These are phyloP conservation scores for Trifolium dubium DNA, from an alignment of 306 rosid species.

Conservation along the genomic window DNA sequence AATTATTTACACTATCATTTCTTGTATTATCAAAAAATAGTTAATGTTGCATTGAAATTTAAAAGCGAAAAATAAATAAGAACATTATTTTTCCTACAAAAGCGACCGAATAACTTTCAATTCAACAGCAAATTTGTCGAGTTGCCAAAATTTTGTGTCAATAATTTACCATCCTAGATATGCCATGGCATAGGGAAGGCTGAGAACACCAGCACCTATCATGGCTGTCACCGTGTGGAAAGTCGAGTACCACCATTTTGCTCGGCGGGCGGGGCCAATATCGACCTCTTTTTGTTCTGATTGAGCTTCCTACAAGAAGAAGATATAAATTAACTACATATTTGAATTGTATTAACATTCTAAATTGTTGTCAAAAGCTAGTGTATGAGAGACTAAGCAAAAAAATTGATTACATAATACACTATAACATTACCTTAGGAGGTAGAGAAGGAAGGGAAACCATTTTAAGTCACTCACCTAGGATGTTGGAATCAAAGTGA, in stretches of 20 bases:
- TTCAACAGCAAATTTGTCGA: neutral
- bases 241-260: constrained; percentile 98
- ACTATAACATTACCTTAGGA: constrained; percentile 53
- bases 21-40: neutral
- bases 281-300: constrained; percentile 59
- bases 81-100: neutral
- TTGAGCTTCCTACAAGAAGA: constrained; percentile 51
- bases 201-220: constrained; percentile 95
- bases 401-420: neutral
- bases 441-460: constrained; percentile 59
- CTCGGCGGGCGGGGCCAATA: constrained; percentile 58
- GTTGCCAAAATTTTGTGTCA: neutral
- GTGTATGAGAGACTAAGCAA: neutral
- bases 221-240: constrained; percentile 91
- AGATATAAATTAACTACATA: neutral
- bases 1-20: too few species aligned
- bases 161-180: constrained; percentile 81
- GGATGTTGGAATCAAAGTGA: constrained; percentile 40
- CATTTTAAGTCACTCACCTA: constrained; percentile 50
- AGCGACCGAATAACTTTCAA: neutral
- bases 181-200: constrained; percentile 94
- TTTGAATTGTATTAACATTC: neutral
- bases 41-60: neutral
- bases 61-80: neutral
- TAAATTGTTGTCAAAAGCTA: neutral